phyloP scores from a whole-genome alignment of 1,284 basidiomycete genomes.

The Fomitopsis schrenkii region DNA sequence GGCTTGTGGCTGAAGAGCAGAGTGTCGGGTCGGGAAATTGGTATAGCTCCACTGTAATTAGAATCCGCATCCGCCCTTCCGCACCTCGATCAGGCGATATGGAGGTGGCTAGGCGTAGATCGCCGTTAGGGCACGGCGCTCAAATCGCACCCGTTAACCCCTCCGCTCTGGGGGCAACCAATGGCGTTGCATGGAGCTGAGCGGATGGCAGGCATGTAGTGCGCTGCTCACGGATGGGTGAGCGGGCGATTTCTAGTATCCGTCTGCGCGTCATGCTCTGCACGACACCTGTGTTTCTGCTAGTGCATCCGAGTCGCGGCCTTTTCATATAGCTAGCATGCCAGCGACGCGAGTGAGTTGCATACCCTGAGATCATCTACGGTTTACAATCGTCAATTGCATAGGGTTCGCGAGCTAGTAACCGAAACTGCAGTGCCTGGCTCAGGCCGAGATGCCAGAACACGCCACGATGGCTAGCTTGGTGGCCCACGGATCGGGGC shows the following conservation, averaged over 20 bases:
- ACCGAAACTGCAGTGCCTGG: background rate
- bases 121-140: background rate
- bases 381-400: too few species aligned
- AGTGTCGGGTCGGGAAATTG: constrained; percentile 1
- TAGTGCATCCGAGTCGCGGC: too few species aligned
- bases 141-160: background rate
- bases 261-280: background rate
- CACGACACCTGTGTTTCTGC: too few species aligned
- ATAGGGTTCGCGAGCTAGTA: too few species aligned
- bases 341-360: too few species aligned
- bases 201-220: background rate
- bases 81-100: background rate
- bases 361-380: too few species aligned
- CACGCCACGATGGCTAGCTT: background rate
- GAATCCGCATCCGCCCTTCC: constrained; percentile 4
- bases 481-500: background rate
- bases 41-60: constrained; percentile 2
- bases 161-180: background rate
- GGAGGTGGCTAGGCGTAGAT: background rate
- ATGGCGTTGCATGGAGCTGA: background rate
- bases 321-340: too few species aligned
- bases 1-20: background rate
- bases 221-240: background rate
- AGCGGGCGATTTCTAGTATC: background rate
- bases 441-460: background rate